These are phyloP conservation scores for Tuber borchii DNA, from an alignment of 495 filamentous ascomycete species.

Conservation along the genomic window DNA sequence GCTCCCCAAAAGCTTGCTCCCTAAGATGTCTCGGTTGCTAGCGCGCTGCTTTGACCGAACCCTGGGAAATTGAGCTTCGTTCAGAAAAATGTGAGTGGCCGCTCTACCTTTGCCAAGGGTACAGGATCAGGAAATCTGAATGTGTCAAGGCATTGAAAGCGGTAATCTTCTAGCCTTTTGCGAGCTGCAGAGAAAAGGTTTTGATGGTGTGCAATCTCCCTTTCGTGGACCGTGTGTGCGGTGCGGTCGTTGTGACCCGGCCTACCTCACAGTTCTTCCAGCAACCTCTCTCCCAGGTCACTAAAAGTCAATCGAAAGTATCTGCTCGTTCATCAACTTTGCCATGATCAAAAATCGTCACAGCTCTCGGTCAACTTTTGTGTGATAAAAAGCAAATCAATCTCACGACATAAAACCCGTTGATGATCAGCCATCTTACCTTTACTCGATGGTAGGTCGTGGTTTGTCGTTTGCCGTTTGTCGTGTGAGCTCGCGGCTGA, in stretches of 20 bases:
- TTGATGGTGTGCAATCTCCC: background rate
- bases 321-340: background rate
- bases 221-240: background rate
- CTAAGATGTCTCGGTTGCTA: slow-evolving; percentile 34
- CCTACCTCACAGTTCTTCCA: background rate
- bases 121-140: slow-evolving; percentile 17
- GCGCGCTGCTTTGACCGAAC: slow-evolving; percentile 36
- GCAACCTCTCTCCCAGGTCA: background rate
- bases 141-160: slow-evolving; percentile 27
- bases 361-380: background rate
- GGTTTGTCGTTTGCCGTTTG: background rate
- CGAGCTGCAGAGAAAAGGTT: background rate
- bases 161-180: slow-evolving; percentile 9
- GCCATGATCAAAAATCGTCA: background rate
- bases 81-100: slow-evolving; percentile 29
- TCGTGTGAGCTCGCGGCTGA: background rate
- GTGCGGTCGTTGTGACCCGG: slow-evolving; percentile 1
- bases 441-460: background rate
- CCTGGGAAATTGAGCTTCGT: slow-evolving; percentile 32
- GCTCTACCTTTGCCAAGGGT: slow-evolving; percentile 13
- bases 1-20: slow-evolving; percentile 11
- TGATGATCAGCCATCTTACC: background rate
- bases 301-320: background rate
- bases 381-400: background rate
- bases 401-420: background rate